phyloP scores from a whole-genome alignment of 108 stramenopile genomes.

The Conticribra guillardii region DNA sequence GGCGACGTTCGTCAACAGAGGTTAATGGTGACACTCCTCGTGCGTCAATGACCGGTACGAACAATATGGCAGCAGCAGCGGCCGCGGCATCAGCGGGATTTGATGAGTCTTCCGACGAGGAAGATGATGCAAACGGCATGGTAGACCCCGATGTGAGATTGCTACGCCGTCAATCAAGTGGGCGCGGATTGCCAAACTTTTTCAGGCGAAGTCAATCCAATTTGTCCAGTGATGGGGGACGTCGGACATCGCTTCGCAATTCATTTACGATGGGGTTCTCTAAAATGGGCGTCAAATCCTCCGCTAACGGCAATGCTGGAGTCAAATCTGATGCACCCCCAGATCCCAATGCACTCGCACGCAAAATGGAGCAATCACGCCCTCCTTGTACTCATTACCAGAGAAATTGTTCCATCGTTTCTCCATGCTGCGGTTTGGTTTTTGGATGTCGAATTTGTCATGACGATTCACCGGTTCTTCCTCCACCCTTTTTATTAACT shows the following conservation, averaged over 20 bases:
- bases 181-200: no score
- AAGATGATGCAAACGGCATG: slow-evolving; percentile 10
- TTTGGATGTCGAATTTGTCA: slow-evolving; percentile 93
- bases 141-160: not conserved
- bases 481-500: slow-evolving; percentile 56
- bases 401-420: slow-evolving; percentile 79
- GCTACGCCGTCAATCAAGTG: slow-evolving; percentile 6
- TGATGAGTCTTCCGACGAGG: slow-evolving; percentile 24
- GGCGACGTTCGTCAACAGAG: slow-evolving; percentile 61
- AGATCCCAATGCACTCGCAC: slow-evolving; percentile 47
- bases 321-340: no score
- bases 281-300: slow-evolving; percentile 24
- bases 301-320: not conserved
- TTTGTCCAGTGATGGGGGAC: not conserved
- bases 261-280: slow-evolving; percentile 40
- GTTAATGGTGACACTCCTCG: slow-evolving; percentile 31
- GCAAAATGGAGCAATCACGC: slow-evolving; percentile 66
- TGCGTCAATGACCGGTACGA: slow-evolving; percentile 20
- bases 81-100: slow-evolving; percentile 33
- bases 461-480: slow-evolving; percentile 79
- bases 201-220: slow-evolving; percentile 5
- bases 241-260: slow-evolving; percentile 29
- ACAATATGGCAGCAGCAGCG: slow-evolving; percentile 32
- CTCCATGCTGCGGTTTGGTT: slow-evolving; percentile 85
- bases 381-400: slow-evolving; percentile 84